phyloP scores from a whole-genome alignment of 2,329 filamentous ascomycete genomes.

The Elsinoe ampelina region DNA sequence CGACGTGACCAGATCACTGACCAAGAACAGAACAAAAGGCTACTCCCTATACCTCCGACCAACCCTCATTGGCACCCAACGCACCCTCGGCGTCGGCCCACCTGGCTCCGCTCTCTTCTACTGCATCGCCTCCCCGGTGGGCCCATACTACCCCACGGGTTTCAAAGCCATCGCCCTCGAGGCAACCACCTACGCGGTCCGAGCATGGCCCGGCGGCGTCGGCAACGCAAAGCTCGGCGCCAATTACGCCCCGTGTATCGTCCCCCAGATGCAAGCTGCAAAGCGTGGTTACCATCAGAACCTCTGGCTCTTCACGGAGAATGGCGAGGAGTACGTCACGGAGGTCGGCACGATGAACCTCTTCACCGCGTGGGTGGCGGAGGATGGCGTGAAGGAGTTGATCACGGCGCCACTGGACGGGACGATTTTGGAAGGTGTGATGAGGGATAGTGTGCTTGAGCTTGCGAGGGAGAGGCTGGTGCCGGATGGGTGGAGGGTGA shows the following conservation, averaged over 20 bases:
- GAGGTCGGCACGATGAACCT: constrained; percentile 99
- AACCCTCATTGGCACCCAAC: constrained; percentile 94
- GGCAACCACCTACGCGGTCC: constrained; percentile 91
- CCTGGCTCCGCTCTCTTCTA: constrained; percentile 86
- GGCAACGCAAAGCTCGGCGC: constrained; percentile 97
- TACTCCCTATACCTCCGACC: constrained; percentile 95
- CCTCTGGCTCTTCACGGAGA: constrained; percentile 78
- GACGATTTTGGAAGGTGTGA: constrained; percentile 92
- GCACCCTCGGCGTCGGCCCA: constrained; percentile 84
- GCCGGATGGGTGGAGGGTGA: constrained; percentile 79
- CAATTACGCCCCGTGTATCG: constrained; percentile 97
- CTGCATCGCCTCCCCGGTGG: constrained; percentile 91
- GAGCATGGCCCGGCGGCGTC: constrained; percentile 94
- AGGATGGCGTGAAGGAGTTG: constrained; percentile 83
- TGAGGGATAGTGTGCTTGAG: constrained; percentile 78
- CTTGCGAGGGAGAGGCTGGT: constrained; percentile 75
- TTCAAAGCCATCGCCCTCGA: constrained; percentile 96
- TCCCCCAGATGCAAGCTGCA: constrained; percentile 89
- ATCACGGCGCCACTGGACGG: constrained; percentile 93
- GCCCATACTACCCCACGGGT: constrained; percentile 94
- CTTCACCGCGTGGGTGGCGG: constrained; percentile 75
- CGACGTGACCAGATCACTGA: neutral
- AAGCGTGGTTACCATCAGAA: constrained; percentile 95
- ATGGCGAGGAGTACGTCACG: constrained; percentile 75
- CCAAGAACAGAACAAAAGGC: constrained; percentile 47